Conservation (phyloP, 2,329 filamentous ascomycete genomes). For the Alternaria novae-zelandiae region DNA sequence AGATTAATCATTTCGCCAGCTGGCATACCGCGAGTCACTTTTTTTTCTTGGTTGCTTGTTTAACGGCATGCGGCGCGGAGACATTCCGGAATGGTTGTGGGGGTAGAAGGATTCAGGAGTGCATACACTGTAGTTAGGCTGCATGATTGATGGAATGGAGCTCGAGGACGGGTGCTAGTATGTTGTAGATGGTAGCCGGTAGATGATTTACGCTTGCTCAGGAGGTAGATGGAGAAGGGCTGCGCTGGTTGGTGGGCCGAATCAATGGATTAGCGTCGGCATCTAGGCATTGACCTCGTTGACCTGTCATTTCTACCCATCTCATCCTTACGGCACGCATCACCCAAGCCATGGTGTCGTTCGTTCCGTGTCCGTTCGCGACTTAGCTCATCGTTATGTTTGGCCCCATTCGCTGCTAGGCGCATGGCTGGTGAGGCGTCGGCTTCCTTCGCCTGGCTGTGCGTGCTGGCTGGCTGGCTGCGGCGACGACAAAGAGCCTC, state of each 20-base stretch:
- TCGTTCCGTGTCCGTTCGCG: slow-evolving; percentile 32
- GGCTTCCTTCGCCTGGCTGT: slow-evolving; percentile 35
- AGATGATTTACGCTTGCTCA: slow-evolving; percentile 12
- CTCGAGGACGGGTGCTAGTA: background rate
- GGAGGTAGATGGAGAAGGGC: slow-evolving; percentile 10
- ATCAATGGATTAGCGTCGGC: slow-evolving; percentile 19
- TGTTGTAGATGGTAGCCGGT: background rate
- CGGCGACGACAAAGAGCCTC: slow-evolving; percentile 26
- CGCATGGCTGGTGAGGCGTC: slow-evolving; percentile 24
- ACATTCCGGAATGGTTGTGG: slow-evolving; percentile 2
- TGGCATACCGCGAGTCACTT: slow-evolving; percentile 3
- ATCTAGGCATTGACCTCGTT: slow-evolving; percentile 21
- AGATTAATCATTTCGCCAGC: slow-evolving; percentile 18
- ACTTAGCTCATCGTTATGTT: slow-evolving; percentile 34
- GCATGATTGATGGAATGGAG: background rate
- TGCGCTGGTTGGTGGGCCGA: background rate
- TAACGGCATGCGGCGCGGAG: slow-evolving; percentile 8
- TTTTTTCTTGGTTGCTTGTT: slow-evolving; percentile 15
- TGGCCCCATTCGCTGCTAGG: slow-evolving; percentile 27
- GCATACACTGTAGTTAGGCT: background rate
- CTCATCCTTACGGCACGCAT: slow-evolving; percentile 28
- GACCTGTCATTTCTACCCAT: slow-evolving; percentile 24
- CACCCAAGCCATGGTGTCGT: slow-evolving; percentile 27
- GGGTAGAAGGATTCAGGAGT: slow-evolving; percentile 24
- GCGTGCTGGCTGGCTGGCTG: background rate